Base-by-base conservation (phyloP, 768 basidiomycete genomes). In the Boletus subparvulus region DNA sequence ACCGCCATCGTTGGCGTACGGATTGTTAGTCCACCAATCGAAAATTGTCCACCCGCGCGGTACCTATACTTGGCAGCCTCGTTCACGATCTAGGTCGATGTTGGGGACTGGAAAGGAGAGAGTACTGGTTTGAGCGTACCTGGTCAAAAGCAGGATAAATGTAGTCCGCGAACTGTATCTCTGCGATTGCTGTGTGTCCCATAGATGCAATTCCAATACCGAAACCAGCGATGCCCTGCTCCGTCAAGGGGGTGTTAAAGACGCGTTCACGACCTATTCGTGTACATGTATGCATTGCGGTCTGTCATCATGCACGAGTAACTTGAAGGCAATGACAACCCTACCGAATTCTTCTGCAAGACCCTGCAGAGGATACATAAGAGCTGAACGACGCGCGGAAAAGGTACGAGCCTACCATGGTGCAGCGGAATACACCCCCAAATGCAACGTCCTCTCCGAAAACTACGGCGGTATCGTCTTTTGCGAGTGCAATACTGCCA, bases 121-220 rank as follows among this genome's bases (percentile, higher is more conserved):
- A 42, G 53, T 11, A 55, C 42, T 14, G 14, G 28, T 46, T 9
- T 13, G n/a, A 14, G 58, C 73, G 42, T 50, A 88, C 91, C 80
- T 95, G 94, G 67, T 97, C 94, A 67, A 98, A 98, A 0, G 94
- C 94, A 12, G 94, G 94, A 67, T 79, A 95, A 58, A 96, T 95
- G 69, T 96, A 94, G 67, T 94, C 91, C 3, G 87, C 83, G 57
- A 94, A 94, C 66, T 92, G 90, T 56, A 97, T 92, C 73, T 98
- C 94, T 37, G 92, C 94, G 53, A 98, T 94, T 4, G 94, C 92
- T 4, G 91, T 93, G 57, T 94, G 94, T 1, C 94, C 94, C 88
- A 97, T 96, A 11, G 87, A 76, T 0, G 95, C 93, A 56, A 95
- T 72, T 14, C 95, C 94, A 47, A 97, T 91, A 3, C 90, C 95